Base-by-base conservation (phyloP, 148 eudicot species). In the Silene latifolia region DNA sequence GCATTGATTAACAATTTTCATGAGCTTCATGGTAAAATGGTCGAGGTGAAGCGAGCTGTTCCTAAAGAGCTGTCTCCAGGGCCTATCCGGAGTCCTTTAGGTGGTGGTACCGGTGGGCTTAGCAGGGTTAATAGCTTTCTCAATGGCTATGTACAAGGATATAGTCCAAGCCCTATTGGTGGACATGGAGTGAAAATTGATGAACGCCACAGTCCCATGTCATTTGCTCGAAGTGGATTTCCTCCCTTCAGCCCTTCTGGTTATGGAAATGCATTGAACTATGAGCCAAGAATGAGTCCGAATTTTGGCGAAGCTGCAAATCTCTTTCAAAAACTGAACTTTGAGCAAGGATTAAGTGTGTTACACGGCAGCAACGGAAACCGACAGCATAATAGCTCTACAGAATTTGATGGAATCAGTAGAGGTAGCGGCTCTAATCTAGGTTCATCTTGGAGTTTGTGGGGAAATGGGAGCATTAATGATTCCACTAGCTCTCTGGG, bases 11-110 rank as follows among this genome's bases (percentile, higher is more conserved):
- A 85, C 75, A 88, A 89, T 46, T 94, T 94, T 67, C 98, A 94
- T 72, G 98, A 94, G 75, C 97, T 94, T 66, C 90, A 90, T 79
- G 97, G 98, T 21, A 94, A 94, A 83, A 85, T 90, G 98, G 98
- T 94, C 20, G 98, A 91, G 85, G 98, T 94, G 66, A 94, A 94
- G 81, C 87, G 96, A 46, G 98, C 98, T 74, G 96, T 94, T 71
- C 98, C 98, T 62, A 94, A 91, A 76, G 98, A 94, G 80, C 68
- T 87, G 76, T 94, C 97, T 61, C 89, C 95, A 5, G 89, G 91
- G n/a, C 86, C 97, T 48, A 89, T 63, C 73, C 82, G 91, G 71
- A 86, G 84, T 83, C 88, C 76, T 14, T 72, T 90, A 61, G 81
- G 85, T 71, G 92, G 79, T 76, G 80, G 78, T 63, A 85, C 76